Evolutionary conservation across 2,329 filamentous ascomycete genomes (phyloP).

Genomic region (Venturiaceae sp.): DNA sequence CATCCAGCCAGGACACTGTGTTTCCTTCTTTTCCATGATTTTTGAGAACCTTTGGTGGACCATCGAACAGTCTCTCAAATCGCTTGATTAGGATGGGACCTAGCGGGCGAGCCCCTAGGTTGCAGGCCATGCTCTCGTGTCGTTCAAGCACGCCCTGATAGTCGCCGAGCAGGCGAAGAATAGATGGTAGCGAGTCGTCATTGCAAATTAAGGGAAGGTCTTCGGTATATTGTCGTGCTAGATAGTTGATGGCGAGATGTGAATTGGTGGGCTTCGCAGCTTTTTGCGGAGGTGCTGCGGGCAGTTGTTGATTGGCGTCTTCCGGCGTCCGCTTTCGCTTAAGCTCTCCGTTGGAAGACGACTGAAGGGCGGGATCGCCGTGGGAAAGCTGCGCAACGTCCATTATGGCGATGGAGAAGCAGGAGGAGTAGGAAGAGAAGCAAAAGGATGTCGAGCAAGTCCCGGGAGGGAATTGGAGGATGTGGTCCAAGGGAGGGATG

Average conservation of each 20-base stretch:
- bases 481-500: neutral
- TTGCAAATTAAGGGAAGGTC: constrained; percentile 53
- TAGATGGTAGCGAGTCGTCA: constrained; percentile 63
- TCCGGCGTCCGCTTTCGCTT: constrained; percentile 39
- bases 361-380: neutral
- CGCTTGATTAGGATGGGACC: constrained; percentile 77
- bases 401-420: constrained; percentile 1
- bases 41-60: constrained; percentile 59
- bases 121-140: constrained; percentile 79
- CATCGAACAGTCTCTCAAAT: constrained; percentile 79
- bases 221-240: constrained; percentile 51
- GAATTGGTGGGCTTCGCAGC: constrained; percentile 8
- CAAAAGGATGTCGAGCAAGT: neutral
- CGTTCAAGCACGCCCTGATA: constrained; percentile 80
- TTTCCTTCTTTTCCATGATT: constrained; percentile 51
- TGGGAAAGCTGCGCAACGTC: neutral
- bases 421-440: neutral
- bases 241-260: constrained; percentile 59
- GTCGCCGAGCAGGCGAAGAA: constrained; percentile 62
- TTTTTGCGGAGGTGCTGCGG: neutral
- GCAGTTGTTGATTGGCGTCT: constrained; percentile 15
- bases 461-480: neutral
- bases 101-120: constrained; percentile 72
- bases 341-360: constrained; percentile 10
- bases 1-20: constrained; percentile 70